Evolutionary conservation across 495 filamentous ascomycete genomes (phyloP).

Genomic region (Aspergillus leporis): DNA sequence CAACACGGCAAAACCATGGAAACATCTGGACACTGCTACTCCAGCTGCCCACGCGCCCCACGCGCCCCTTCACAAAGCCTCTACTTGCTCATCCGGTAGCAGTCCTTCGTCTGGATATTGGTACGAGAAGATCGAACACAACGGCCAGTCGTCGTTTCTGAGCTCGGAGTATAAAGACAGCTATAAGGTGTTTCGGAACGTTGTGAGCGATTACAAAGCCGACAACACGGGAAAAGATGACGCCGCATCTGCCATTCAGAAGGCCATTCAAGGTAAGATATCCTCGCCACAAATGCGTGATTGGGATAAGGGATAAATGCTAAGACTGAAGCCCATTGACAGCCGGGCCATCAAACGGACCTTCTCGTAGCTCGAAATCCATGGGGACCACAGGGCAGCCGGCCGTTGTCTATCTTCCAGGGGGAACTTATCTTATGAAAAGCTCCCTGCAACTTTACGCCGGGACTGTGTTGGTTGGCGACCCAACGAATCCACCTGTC

Average conservation of each 20-base stretch:
- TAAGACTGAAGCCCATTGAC: background rate
- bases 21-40: constrained; percentile 4
- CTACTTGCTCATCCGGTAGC: constrained; percentile 8
- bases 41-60: constrained; percentile 1
- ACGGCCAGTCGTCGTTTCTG: constrained; percentile 35
- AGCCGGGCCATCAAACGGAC: constrained; percentile 28
- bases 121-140: constrained; percentile 39
- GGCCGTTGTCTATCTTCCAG: constrained; percentile 47
- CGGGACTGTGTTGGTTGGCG: constrained; percentile 43
- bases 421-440: constrained; percentile 43
- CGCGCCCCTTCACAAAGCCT: background rate
- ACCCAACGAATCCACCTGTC: constrained; percentile 33
- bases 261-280: constrained; percentile 30
- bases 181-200: constrained; percentile 41
- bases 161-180: constrained; percentile 19
- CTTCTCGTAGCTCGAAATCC: constrained; percentile 26
- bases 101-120: constrained; percentile 22
- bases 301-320: background rate
- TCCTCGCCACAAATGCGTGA: background rate
- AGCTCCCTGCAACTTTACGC: constrained; percentile 37
- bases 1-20: constrained; percentile 21
- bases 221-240: constrained; percentile 32
- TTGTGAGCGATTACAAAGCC: constrained; percentile 33
- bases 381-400: constrained; percentile 49
- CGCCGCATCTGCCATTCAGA: constrained; percentile 29